phyloP scores from a whole-genome alignment of 2,329 filamentous ascomycete genomes.

The Cladosporium sp. region DNA sequence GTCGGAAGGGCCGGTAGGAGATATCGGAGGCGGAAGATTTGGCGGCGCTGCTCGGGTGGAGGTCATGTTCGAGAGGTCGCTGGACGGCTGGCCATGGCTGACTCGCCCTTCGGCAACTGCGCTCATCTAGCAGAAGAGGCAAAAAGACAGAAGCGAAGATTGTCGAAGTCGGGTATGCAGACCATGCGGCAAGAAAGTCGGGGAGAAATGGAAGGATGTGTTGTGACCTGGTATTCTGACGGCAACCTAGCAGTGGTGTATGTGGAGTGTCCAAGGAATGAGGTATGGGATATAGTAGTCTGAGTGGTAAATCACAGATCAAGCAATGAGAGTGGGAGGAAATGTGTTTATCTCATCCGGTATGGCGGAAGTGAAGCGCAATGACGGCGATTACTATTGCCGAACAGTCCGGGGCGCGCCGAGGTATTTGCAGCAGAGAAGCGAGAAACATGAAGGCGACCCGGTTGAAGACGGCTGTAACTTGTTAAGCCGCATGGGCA shows the following conservation, averaged over 20 bases:
- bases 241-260: not conserved
- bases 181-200: constrained; percentile 6
- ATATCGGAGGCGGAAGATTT: constrained; percentile 4
- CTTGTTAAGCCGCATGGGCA: too few species aligned
- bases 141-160: not conserved
- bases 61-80: constrained; percentile 36
- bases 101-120: constrained; percentile 23
- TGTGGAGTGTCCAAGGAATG: not conserved
- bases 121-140: constrained; percentile 21
- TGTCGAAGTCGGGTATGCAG: not conserved
- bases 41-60: not conserved
- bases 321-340: constrained; percentile 11
- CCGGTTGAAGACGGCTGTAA: too few species aligned
- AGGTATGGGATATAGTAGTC: too few species aligned
- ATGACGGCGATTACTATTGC: not conserved
- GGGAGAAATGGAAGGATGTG: not conserved
- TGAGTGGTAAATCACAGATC: not conserved
- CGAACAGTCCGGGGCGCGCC: not conserved
- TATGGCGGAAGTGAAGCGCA: not conserved
- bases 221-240: not conserved
- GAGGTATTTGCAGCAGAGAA: not conserved
- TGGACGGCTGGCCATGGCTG: constrained; percentile 24
- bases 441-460: not conserved
- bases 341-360: constrained; percentile 8
- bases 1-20: constrained; percentile 13